phyloP scores from a whole-genome alignment of 805 yeast species.

The Suhomyces xylopsoci region DNA sequence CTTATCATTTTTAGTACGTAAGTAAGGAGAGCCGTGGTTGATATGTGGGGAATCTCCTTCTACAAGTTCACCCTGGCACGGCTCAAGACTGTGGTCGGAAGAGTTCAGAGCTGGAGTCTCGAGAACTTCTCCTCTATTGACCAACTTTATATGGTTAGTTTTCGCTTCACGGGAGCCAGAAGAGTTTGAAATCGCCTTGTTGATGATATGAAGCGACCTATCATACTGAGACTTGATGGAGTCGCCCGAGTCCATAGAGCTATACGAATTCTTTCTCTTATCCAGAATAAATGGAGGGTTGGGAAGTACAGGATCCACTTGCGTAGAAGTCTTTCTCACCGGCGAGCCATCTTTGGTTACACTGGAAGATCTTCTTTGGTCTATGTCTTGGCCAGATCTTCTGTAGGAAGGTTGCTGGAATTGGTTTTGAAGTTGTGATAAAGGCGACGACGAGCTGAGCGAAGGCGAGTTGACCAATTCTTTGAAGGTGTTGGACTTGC shows the following conservation, averaged over 20 bases:
- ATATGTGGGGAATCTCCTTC: not conserved
- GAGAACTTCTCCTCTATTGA: not conserved
- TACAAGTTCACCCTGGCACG: slow-evolving; percentile 5
- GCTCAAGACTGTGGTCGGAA: not conserved
- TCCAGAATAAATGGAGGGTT: slow-evolving; percentile 3
- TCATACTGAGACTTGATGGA: slow-evolving; percentile 4
- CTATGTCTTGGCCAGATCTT: not conserved
- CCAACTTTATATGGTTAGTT: not conserved
- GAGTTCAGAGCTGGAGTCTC: not conserved
- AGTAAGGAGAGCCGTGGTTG: not conserved
- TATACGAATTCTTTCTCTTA: slow-evolving; percentile 1
- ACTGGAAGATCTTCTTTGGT: not conserved
- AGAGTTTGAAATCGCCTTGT: slow-evolving; percentile 11
- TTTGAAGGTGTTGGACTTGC: slow-evolving; percentile 11
- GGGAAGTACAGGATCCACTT: slow-evolving; percentile 1
- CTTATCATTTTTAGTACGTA: not conserved
- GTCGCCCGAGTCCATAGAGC: slow-evolving; percentile 7
- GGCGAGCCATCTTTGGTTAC: not conserved
- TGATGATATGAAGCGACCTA: slow-evolving; percentile 10
- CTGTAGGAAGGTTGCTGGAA: slow-evolving; percentile 6
- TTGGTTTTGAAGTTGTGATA: slow-evolving; percentile 14
- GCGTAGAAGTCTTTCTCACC: not conserved
- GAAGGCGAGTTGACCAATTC: slow-evolving; percentile 13
- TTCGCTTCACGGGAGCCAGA: slow-evolving; percentile 1
- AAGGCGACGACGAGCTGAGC: slow-evolving; percentile 11